Evolutionary conservation across 371 early-diverging fungal genomes (phyloP).

Genomic region (Rhizopus delemar): DNA sequence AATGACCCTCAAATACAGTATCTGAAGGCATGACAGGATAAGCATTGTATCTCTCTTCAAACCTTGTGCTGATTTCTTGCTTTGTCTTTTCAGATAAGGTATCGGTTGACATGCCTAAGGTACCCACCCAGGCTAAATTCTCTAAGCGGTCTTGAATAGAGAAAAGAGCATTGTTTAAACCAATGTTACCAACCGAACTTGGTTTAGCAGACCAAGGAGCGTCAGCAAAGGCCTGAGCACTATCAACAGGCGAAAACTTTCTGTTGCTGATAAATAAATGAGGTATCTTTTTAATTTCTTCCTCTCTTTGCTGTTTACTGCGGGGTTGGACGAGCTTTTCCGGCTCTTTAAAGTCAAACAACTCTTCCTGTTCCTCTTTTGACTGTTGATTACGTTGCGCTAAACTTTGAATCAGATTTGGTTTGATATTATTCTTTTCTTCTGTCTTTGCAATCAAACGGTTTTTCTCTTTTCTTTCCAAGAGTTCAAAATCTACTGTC

Average conservation of each 20-base stretch:
- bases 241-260: constrained; percentile 39
- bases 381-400: constrained; percentile 31
- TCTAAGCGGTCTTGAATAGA: constrained; percentile 58
- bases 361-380: constrained; percentile 18
- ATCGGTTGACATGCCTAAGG: constrained; percentile 75
- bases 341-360: constrained; percentile 41
- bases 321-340: constrained; percentile 37
- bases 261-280: constrained; percentile 23
- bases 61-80: constrained; percentile 57
- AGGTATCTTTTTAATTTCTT: constrained; percentile 27
- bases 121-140: constrained; percentile 76
- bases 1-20: constrained; percentile 79
- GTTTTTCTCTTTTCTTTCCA: constrained; percentile 17
- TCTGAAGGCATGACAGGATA: constrained; percentile 88
- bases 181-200: constrained; percentile 81
- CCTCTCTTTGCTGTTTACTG: constrained; percentile 39
- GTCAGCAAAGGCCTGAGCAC: constrained; percentile 50
- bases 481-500: constrained; percentile 61
- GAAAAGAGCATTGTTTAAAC: constrained; percentile 85
- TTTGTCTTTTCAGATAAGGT: constrained; percentile 60
- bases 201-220: constrained; percentile 70
- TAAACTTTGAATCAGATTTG: constrained; percentile 44
- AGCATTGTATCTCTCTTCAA: constrained; percentile 62
- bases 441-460: constrained; percentile 8
- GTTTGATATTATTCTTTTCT: constrained; percentile 11